Evolutionary conservation across 805 yeast species (phyloP).

Genomic region (Candida sonorensis): DNA sequence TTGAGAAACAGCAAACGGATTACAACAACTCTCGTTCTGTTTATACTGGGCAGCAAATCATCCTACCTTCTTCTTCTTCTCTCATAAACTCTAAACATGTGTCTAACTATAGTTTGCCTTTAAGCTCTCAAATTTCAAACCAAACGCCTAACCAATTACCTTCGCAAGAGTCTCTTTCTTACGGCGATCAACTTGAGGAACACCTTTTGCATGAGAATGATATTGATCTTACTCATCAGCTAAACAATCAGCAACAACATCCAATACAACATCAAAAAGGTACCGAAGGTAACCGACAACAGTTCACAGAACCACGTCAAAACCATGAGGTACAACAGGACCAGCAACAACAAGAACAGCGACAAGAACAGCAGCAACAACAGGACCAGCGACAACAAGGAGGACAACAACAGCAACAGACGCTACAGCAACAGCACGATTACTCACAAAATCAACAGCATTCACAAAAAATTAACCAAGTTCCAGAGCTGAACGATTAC

Average conservation of each 20-base stretch:
- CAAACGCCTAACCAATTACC: neutral
- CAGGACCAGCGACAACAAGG: conserved; percentile 1
- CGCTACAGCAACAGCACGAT: neutral
- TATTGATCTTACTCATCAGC: too few relatives aligned
- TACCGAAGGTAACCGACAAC: too few relatives aligned
- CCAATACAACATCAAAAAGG: too few relatives aligned
- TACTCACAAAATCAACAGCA: too few relatives aligned
- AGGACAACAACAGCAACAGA: neutral
- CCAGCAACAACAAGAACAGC: conserved; percentile 2
- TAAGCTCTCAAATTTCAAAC: neutral
- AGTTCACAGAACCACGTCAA: too few relatives aligned
- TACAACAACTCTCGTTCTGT: conserved; percentile 1
- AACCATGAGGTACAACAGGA: neutral
- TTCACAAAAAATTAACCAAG: too few relatives aligned
- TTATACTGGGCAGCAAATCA: neutral
- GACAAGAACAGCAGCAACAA: neutral
- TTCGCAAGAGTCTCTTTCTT: too few relatives aligned
- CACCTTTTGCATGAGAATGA: too few relatives aligned
- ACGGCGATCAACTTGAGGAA: too few relatives aligned
- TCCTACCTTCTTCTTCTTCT: neutral
- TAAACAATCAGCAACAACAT: too few relatives aligned
- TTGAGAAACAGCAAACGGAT: conserved; percentile 3
- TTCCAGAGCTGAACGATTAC: neutral
- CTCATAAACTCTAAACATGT: neutral
- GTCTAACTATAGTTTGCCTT: neutral